These are phyloP conservation scores for Lactarius hatsudake DNA, from an alignment of 768 basidiomycete species.

Conservation along the genomic window DNA sequence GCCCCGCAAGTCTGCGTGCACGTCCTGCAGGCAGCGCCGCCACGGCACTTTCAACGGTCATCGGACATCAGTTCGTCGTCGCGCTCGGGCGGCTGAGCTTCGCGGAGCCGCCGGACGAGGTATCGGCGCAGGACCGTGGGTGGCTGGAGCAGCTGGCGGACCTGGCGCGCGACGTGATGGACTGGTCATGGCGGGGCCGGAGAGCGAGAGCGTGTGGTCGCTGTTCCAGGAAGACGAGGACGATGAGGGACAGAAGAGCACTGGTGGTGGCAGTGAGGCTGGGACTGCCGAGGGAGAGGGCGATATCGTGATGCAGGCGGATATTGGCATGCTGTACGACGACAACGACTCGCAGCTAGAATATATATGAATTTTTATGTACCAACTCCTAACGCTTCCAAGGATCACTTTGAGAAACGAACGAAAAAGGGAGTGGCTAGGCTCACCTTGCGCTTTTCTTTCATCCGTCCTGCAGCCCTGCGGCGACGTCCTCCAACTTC, in stretches of 20 bases:
- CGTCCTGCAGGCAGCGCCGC: conserved; percentile 55
- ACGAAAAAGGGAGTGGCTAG: neutral
- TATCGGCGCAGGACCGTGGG: conserved; percentile 23
- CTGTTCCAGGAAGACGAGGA: conserved; percentile 32
- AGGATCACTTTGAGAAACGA: neutral
- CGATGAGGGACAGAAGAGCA: neutral
- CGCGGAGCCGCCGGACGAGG: conserved; percentile 38
- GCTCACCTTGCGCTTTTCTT: neutral
- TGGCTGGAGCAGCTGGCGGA: conserved; percentile 32
- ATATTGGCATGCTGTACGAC: neutral
- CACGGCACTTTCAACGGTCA: conserved; percentile 58
- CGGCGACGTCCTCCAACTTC: conserved; percentile 51
- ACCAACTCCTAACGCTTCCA: too few species aligned
- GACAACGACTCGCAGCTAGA: neutral
- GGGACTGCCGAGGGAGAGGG: neutral
- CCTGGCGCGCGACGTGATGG: conserved; percentile 33
- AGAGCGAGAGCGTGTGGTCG: conserved; percentile 34
- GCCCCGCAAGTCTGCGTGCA: conserved; percentile 45
- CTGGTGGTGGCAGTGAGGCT: neutral
- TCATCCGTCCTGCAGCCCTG: conserved; percentile 29
- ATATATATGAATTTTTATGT: neutral
- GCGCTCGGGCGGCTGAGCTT: conserved; percentile 73
- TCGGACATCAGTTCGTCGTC: conserved; percentile 71
- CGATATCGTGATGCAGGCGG: neutral
- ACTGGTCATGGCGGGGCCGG: conserved; percentile 35